Base-by-base conservation (phyloP, 768 basidiomycete species). In the Suillus ampliporus region DNA sequence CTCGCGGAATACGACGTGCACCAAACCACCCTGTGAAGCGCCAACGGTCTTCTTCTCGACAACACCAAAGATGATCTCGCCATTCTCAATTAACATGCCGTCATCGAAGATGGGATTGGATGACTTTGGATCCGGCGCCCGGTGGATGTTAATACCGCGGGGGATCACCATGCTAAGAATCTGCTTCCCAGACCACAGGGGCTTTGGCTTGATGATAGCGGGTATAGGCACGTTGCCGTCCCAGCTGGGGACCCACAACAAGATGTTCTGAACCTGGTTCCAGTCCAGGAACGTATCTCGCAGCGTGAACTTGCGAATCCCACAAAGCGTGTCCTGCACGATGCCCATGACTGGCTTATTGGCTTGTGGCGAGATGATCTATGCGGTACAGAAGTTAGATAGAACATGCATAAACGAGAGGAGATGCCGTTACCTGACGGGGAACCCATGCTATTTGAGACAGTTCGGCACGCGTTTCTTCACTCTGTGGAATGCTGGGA, bases 341-440 rank as follows among this genome's bases (percentile, higher is more conserved):
- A 99, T 99, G 64, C 95, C 97, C 97, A 99, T 99, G 69, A 98
- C 96, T 19, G 97, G 97, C 78, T 98, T 98, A 81, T 99, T 99
- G 57, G 97, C 97, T 83, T 99, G 97, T 0, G 97, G 97, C 8
- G 97, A 99, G 67, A 99, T 95, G 70, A 99, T 99, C 94, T 99
- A 34, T 43, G 34, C 48, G 46, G 14, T 3, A 38, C 57, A 57
- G n/a, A n/a, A n/a, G 52, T 59, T 64, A 59, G 63, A 57, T 58
- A 23, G 40, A 37, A 57, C 35, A 10, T 17, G 7, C 38, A 10
- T 48, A 19, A 15, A 53, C 64, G 34, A 38, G 10, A 37, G 28
- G 17, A 21, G 48, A 58, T 58, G 26, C 0, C 69, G 81, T 60
- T 62, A 94, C 95, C 85, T 97, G 95, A 67, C 95, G 89, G 4